Evolutionary conservation across 2,329 filamentous ascomycete genomes (phyloP), one percentile per base, ranked within the genome.

Genomic region (Monilinia aucupariae): DNA sequence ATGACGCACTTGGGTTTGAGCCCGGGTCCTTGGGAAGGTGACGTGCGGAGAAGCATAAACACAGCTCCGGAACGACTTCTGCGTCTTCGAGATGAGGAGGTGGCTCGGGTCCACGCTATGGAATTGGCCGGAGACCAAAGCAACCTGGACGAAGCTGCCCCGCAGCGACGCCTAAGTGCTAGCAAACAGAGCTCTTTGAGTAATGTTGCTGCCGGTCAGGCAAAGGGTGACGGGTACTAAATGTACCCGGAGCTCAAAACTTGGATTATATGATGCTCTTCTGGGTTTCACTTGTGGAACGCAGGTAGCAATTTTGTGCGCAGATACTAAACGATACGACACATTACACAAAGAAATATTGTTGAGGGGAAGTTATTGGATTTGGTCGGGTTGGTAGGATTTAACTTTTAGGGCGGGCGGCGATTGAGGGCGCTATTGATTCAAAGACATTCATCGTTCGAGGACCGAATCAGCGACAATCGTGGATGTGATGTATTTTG

Each of bases 191-290:
- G 10, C 17, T 30, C 27, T 4, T 32, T n/a, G 25, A 43, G 25
- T n/a, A 5, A 20, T 34, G 41, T 7, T 22, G 13, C n/a, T 47
- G n/a, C 4, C 8, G 8, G 4, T 25, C 13, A 25, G n/a, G 8
- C n/a, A 22, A 22, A 37, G n/a, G 7, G 41, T 8, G n/a, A 12
- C n/a, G 25, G 37, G 39, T 22, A 9, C 20, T 32, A 9, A 4
- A 20, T 8, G 20, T 8, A 47, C 41, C 20, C 32, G 43, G 15
- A 32, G 15, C 54, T 47, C 8, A 45, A 10, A 10, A 25, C 54
- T 58, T 58, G 41, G 54, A 58, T 12, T 12, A 25, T 3, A 58
- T 58, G n/a, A 25, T 22, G 41, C 47, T 56, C n/a, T 25, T 37
- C 32, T 47, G 41, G 13, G 1, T 34, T 37, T 1, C 8, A 58